Evolutionary conservation across 768 basidiomycete species (phyloP), one percentile per base, ranked within the genome.

Genomic region (Termitomyces titanicus): DNA sequence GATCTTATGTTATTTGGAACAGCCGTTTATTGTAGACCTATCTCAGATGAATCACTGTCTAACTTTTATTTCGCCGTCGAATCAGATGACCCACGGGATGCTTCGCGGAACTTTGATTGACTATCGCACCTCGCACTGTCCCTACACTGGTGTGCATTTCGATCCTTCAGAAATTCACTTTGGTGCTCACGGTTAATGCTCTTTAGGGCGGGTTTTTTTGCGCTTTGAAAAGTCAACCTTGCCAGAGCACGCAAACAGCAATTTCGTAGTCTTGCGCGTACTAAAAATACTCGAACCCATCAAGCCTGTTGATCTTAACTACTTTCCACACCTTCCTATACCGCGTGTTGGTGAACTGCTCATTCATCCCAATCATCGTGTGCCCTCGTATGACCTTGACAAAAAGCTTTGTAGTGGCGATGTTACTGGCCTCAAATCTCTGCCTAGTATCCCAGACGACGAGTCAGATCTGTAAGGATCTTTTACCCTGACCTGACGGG

Each of bases 241-340:
- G 24, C 56, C 55, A 61, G 2, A 66, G 66, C 40, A 68, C 63
- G 34, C 64, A 64, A 33, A 71, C 58, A 45, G 68, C 68, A 42
- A 60, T 68, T 12, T 65, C 64, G 10, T 71, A 68, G 17, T 68
- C 67, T 1, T 70, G 66, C 48, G 74, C 72, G 53, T 64, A 22
- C 22, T 60, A 13, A 54, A 58, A 37, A 54, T 64, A 27, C 45
- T 64, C 25, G 20, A 51, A 3, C 39, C 57, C 31, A 52, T 61
- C n/a, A 39, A 54, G 3, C 56, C 47, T 27, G 43, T 50, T 25
- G 47, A 58, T n/a, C 55, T 51, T 5, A 35, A 2, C 13, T 61
- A 64, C 46, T 56, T 63, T 34, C 10, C 10, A 13, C 29, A 6
- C 29, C 2, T 33, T 33, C 29, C 29, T 2, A 13, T 33, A 20